Evolutionary conservation across 768 basidiomycete species (phyloP).

Genomic region (Naganishia vaughanmartiniae): DNA sequence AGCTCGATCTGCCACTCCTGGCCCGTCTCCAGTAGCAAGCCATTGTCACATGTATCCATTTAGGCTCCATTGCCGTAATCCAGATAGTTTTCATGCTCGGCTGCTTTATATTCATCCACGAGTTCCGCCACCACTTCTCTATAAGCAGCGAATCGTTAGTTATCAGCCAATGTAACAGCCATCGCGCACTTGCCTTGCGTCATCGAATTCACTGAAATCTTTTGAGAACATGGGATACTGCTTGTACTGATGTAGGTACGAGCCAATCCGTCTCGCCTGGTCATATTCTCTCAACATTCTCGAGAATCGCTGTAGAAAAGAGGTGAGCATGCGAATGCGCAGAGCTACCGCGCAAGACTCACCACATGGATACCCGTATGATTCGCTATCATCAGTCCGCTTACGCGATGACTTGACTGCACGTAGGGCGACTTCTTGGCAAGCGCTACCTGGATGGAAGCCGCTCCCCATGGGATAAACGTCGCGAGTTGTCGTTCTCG

Average conservation of each 20-base stretch:
- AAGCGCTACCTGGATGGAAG: conserved; percentile 93
- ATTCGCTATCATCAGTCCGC: conserved; percentile 97
- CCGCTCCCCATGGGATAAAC: conserved; percentile 99
- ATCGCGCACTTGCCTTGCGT: conserved; percentile 68
- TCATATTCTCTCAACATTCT: conserved; percentile 96
- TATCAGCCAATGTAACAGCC: conserved; percentile 32
- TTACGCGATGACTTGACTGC: conserved; percentile 84
- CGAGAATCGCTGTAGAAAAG: conserved; percentile 71
- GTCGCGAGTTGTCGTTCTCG: conserved; percentile 93
- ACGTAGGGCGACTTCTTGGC: conserved; percentile 88
- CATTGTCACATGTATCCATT: not conserved
- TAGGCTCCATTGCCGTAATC: conserved; percentile 36
- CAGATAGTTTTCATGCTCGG: conserved; percentile 92
- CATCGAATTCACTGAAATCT: conserved; percentile 91
- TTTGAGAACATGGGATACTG: conserved; percentile 94
- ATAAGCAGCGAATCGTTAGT: not conserved
- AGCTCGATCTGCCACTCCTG: not conserved
- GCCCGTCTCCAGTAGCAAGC: not conserved
- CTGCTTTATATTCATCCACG: conserved; percentile 78
- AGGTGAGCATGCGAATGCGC: not conserved
- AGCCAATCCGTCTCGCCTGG: conserved; percentile 76
- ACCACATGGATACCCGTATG: conserved; percentile 98
- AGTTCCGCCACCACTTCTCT: conserved; percentile 39
- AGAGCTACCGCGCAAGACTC: conserved; percentile 45
- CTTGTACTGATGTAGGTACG: conserved; percentile 96